Conservation (phyloP, 495 filamentous ascomycete genomes). For the Penicillium manginii region DNA sequence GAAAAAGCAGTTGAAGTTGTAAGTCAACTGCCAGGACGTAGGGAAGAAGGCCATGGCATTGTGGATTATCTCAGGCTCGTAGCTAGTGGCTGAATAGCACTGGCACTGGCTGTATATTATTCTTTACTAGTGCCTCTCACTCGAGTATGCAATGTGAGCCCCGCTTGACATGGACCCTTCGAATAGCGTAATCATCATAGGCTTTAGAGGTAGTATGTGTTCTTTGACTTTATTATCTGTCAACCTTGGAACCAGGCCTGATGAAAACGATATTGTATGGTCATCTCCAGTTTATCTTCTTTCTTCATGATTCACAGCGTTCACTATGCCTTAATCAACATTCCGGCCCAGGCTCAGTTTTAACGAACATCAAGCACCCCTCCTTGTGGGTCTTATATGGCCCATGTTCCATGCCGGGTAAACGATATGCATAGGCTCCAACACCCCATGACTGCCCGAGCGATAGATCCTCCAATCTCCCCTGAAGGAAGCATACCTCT, state of each 20-base stretch:
- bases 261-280: too few species aligned
- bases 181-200: too few species aligned
- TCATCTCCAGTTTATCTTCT: too few species aligned
- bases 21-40: constrained; percentile 20
- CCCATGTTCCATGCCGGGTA: constrained; percentile 29
- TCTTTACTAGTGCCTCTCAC: too few species aligned
- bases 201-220: too few species aligned
- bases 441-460: constrained; percentile 25
- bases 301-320: too few species aligned
- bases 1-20: constrained; percentile 31
- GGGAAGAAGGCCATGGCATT: constrained; percentile 27
- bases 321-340: too few species aligned
- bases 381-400: constrained; percentile 24
- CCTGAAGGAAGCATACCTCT: constrained; percentile 33
- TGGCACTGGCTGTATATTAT: too few species aligned
- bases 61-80: constrained; percentile 16
- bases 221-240: too few species aligned
- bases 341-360: constrained; percentile 11
- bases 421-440: constrained; percentile 29
- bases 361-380: constrained; percentile 32
- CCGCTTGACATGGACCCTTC: too few species aligned
- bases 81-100: not conserved
- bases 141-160: too few species aligned
- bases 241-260: too few species aligned
- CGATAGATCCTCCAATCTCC: constrained; percentile 28